phyloP scores from a whole-genome alignment of 2,329 filamentous ascomycete genomes.

The Tolypocladium inflatum region DNA sequence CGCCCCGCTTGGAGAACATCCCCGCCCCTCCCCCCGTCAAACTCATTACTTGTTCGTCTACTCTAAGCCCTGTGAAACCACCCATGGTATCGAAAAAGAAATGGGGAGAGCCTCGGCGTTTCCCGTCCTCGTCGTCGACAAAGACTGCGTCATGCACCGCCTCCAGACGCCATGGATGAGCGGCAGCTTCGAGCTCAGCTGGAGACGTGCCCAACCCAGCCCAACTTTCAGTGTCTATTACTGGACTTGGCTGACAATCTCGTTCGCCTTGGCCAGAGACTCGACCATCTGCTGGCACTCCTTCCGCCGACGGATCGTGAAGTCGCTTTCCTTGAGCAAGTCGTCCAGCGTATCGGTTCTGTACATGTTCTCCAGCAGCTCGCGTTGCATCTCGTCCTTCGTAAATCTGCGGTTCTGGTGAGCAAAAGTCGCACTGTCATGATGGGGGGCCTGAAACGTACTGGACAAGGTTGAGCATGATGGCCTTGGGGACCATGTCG shows the following conservation, averaged over 20 bases:
- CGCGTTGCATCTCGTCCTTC: conserved; percentile 97
- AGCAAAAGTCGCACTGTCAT: conserved; percentile 7
- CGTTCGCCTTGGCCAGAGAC: conserved; percentile 76
- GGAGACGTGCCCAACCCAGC: neutral
- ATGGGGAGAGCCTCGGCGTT: neutral
- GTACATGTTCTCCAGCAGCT: conserved; percentile 97
- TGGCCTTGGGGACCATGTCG: conserved; percentile 98
- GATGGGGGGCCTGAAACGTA: conserved; percentile 39
- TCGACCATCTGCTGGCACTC: conserved; percentile 99
- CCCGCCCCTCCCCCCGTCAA: conserved; percentile 8
- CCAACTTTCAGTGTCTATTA: conserved; percentile 20
- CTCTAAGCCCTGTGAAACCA: conserved; percentile 21
- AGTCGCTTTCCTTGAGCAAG: conserved; percentile 94
- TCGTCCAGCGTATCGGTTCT: conserved; percentile 83
- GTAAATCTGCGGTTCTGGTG: conserved; percentile 53
- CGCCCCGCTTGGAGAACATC: neutral
- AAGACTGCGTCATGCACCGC: neutral
- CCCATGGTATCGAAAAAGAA: conserved; percentile 28
- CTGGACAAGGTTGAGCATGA: conserved; percentile 95
- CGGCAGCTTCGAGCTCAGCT: neutral
- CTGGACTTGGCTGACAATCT: conserved; percentile 84
- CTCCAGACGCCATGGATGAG: neutral
- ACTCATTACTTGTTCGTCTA: conserved; percentile 21
- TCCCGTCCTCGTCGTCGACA: neutral
- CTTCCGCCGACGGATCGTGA: conserved; percentile 88